Base-by-base conservation (phyloP, 2,329 filamentous ascomycete genomes). In the Penicillium sp. region DNA sequence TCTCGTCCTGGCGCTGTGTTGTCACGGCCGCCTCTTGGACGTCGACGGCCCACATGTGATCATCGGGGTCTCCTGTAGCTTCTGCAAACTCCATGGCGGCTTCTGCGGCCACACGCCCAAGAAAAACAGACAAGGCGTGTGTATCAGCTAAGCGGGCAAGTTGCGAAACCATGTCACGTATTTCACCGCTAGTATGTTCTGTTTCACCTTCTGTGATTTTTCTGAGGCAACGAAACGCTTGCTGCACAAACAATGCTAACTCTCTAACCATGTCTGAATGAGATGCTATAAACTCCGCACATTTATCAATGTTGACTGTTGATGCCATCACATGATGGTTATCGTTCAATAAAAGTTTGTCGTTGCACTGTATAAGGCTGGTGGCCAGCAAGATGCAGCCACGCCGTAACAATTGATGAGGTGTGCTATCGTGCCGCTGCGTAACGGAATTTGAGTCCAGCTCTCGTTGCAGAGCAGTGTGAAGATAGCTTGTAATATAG, bases 51-150 rank as follows among this genome's bases (percentile, higher is more conserved):
- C 74, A 77, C 14, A 65, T 52, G 57, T 75, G 73, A 50, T 75
- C 71, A 35, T 74, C 67, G 3, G 69, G 65, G 40, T 75, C 70
- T 41, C 69, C 62, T 16, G 70, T 74, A 10, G 59, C 61, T 57
- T 76, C 74, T 10, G 75, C 75, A 57, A 76, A 71, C 5, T 68
- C 63, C 69, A 77, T 74, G 4, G 74, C 75, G 12, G 71, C 66
- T 50, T 76, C 74, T 12, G 74, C 68, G 2, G 71, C 69, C 5
- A 75, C 62, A 46, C 70, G 72, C 5, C 69, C 64, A 12, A 77
- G 62, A 5, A 75, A 60, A 8, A 60, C 50, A 16, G 66, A 66
- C 25, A 73, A 54, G 10, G 62, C 65, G 9, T 61, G 51, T 4
- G 53, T 50, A 12, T 57, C 62, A 36, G 54, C 57, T 42, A 68